A percentile compares a stretch with the other conserved stretches of the same genome.
phyloP scores from a whole-genome alignment of 139 green algal species.

The Coelastrella sp. region DNA sequence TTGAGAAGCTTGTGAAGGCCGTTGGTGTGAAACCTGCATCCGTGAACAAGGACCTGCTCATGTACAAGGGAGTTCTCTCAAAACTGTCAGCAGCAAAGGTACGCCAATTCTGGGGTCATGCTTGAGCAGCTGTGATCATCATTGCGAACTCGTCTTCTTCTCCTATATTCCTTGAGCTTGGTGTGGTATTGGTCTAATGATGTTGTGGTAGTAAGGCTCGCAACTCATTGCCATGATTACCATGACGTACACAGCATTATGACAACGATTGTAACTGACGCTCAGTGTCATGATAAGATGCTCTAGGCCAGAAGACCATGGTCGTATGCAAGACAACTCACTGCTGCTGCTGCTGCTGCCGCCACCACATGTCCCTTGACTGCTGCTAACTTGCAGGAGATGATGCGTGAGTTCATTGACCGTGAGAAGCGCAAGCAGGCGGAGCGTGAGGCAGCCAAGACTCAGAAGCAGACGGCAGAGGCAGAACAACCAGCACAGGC shows the following conservation, averaged over 20 bases:
- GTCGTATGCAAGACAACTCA: not conserved
- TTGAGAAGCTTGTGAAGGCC: slow-evolving; percentile 79
- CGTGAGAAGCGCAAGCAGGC: slow-evolving; percentile 88
- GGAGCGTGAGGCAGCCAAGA: slow-evolving; percentile 51
- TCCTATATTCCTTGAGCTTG: not conserved
- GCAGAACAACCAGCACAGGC: not conserved
- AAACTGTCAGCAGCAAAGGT: slow-evolving; percentile 2
- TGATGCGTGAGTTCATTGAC: slow-evolving; percentile 80
- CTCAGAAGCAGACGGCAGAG: not conserved
- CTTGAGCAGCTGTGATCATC: not conserved
- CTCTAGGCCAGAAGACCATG: not conserved
- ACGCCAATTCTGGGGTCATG: not conserved
- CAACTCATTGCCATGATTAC: too few species aligned
- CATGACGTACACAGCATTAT: too few species aligned
- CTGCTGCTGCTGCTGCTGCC: not conserved
- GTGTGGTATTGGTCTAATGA: not conserved
- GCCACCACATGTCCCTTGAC: not conserved
- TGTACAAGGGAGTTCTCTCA: slow-evolving; percentile 92
- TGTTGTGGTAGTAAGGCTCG: too few species aligned
- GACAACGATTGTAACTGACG: too few species aligned
- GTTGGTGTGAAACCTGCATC: slow-evolving; percentile 77
- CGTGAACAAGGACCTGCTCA: slow-evolving; percentile 87
- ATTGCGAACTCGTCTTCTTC: not conserved
- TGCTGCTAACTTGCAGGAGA: slow-evolving; percentile 35
- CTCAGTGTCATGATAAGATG: not conserved